Evolutionary conservation across 2,329 filamentous ascomycete genomes (phyloP), one percentile per base, ranked within the genome.

Genomic region (Calonectria fujianensis): DNA sequence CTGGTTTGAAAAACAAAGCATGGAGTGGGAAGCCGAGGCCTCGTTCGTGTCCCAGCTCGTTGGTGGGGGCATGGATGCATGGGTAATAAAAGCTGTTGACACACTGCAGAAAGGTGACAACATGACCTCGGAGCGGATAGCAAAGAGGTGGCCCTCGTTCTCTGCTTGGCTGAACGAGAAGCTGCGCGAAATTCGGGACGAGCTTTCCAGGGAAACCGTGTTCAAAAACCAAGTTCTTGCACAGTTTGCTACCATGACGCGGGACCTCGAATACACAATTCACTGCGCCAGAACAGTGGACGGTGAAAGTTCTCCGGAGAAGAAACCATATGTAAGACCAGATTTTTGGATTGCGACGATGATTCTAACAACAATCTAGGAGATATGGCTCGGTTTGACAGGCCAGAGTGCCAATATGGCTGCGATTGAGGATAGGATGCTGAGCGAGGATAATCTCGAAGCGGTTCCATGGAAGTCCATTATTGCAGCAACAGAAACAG

Each of bases 351-450:
- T 7, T 11, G 13, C n/a, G 14, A 35, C 10, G 24, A 24, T 10
- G n/a, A 14, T 13, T 16, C 39, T 50, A 7, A 65, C 29, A 6
- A 18, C 16, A 20, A 24, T 16, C 35, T 32, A 69, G 65, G 65
- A 69, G 57, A 37, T 69, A n/a, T 69, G 65, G 65, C 51, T 69
- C 27, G 65, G 65, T 1, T 57, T 69, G 20, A 69, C 50, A 8
- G 65, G 35, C 8, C 65, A 69, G n/a, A 69, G 65, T 24, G 65
- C 65, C 65, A 69, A 69, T 18, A 69, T 69, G 65, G 65, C 65
- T 14, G 32, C 51, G 10, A 45, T 69, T 8, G 65, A 69, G 35
- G 65, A 69, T 37, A 69, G 65, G 18, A 37, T 69, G 31, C n/a
- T 57, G 27, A 57, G 50, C 13, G 65, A 69, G 16, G 65, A 69